Base-by-base conservation (phyloP, 225 moss, liverwort and hornwort species). In the Anthoceros angustus region DNA sequence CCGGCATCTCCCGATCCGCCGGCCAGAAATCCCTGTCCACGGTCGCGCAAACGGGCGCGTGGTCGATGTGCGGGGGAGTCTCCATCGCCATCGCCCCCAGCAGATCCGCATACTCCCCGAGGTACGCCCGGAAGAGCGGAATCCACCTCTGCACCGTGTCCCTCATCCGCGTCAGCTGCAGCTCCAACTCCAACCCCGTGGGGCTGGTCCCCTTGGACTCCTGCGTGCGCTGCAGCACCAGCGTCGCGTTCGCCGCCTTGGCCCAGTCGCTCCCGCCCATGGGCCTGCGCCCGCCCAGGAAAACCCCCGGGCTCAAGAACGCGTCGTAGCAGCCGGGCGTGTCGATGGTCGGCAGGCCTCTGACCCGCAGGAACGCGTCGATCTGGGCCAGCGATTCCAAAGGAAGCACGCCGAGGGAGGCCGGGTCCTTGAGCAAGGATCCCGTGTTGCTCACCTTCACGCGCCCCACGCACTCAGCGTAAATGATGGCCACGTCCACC, bases 81-180 rank as follows among this genome's bases (percentile, higher is more conserved):
- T 55, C 55, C 55, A 55, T 55, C 55, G 14, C 14, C n/a, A 55
- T 7, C 55, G 55, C 23, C 55, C 55, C 55, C 10, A 55, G n/a
- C 55, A 55, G 14, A 20, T 55, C n/a, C 0, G 55, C 55, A 23
- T 55, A 55, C 18, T 55, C 55, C 14, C n/a, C 55, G 16, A 55
- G 55, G 55, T 55, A 55, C 14, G 55, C 55, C 55, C 55, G 55
- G 18, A 55, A 55, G 16, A 55, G 55, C 55, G 55, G 55, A 15
- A 55, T 20, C 55, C 55, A 55, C 55, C 14, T 55, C 1, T 18
- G 18, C n/a, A 55, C n/a, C 16, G 8, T 55, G 1, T 55, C 55
- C n/a, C 18, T 55, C 1, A 55, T 55, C 7, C 23, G 10, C 7
- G 5, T 18, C 55, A 55, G 14, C 7, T 55, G 5, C 14, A 18